Evolutionary conservation across 163 green algal species (phyloP).

Genomic region (Trebouxia gelatinosa): DNA sequence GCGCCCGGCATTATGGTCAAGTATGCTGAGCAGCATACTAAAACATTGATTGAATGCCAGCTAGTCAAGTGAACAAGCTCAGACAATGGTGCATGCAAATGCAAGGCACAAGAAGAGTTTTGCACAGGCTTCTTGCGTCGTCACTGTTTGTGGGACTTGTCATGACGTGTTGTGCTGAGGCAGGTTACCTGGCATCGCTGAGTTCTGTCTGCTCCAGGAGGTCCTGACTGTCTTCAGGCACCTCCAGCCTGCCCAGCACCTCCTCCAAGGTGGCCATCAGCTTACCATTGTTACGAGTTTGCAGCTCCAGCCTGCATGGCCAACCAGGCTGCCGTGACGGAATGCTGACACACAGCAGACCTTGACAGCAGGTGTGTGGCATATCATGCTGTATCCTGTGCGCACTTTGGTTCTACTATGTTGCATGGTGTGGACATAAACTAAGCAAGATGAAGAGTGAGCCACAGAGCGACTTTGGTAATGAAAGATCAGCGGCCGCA

Average conservation of each 20-base stretch:
- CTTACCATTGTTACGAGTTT: constrained; percentile 68
- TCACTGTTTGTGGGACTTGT: no score
- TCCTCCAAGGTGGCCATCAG: constrained; percentile 69
- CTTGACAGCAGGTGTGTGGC: neutral
- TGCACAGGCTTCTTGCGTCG: no score
- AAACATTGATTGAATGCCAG: neutral
- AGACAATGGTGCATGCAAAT: neutral
- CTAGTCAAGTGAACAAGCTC: neutral
- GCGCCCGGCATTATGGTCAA: neutral
- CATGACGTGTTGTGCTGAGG: neutral
- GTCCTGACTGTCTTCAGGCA: constrained; percentile 26
- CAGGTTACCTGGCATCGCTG: constrained; percentile 5
- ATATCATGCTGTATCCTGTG: neutral
- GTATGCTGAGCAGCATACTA: neutral
- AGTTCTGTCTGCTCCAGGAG: constrained; percentile 19
- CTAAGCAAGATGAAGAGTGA: neutral
- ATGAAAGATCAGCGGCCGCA: neutral
- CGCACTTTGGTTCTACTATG: neutral
- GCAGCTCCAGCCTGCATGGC: constrained; percentile 68
- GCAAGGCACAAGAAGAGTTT: neutral
- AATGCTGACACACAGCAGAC: neutral
- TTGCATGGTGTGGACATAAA: neutral
- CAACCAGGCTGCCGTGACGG: no score
- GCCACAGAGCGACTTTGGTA: neutral
- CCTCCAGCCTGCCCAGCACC: constrained; percentile 29